Evolutionary conservation across 352 stramenopile species (phyloP), one percentile per base, ranked within the genome.

Genomic region (Phytopythium litorale): DNA sequence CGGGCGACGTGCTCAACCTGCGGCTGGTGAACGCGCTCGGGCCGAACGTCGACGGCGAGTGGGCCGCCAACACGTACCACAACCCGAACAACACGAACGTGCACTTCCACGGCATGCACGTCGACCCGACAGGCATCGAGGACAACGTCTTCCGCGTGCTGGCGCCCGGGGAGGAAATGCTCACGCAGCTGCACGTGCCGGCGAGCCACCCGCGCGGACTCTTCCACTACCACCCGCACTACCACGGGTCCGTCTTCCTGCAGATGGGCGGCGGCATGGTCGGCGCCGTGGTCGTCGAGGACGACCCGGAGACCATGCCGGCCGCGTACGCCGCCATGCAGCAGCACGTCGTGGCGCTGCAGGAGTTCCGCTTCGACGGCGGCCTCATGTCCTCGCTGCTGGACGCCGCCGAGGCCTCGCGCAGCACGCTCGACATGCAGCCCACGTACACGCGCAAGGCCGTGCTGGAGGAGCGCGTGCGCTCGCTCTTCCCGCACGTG

Each of bases 191-290:
- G 51, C 63, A 88, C 15, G 60, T 96, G 23, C 83, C 81, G 3
- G 49, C 57, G 19, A 76, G 85, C 52, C 87, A 96, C 50, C 84
- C 83, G 18, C 73, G 78, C 38, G 87, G 87, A 5, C 61, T 89
- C 12, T 96, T 90, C 63, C 84, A 91, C 67, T 96, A 96, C 71
- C 87, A 96, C 60, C 84, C 87, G 53, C 87, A 96, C 72, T 89
- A 84, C 62, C 84, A 92, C 62, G 84, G 81, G 15, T 84, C 69
- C 0, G 87, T 91, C 21, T 84, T 86, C 54, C 42, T 88, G 58
- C 87, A 96, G 60, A 81, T 92, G 62, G 76, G 74, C 4, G 87
- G 87, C 15, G 86, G 83, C 8, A 92, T 94, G 75, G 80, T 79
- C 13, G 82, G 83, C 25, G 76, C 73, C 13, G 70, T 87, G 33